Evolutionary conservation across 2,329 filamentous ascomycete species (phyloP), one percentile per base, ranked within the genome.

Genomic region (Aspergillus cejpii): DNA sequence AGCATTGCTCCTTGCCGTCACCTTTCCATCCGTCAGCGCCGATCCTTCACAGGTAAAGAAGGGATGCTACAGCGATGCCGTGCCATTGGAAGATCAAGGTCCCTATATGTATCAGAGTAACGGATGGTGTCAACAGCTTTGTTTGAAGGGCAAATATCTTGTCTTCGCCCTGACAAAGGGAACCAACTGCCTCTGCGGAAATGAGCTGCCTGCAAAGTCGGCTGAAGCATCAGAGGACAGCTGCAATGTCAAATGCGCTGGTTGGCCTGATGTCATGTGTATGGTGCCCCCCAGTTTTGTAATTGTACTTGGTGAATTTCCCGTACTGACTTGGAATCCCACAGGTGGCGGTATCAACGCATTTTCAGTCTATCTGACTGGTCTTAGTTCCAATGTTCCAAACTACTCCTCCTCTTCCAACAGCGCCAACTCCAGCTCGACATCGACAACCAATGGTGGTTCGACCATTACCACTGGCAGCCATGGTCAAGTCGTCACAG

Each of bases 161-260:
- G 84, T 88, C 6, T 79, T 83, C 57, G 87, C 75, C 24, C 68
- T 86, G 36, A 78, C 75, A 6, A 74, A 75, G 14, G 78, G 78
- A 12, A 71, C 74, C 14, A 67, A 79, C 51, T 95, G 89, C 68
- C 86, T 74, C 58, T 94, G 89, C 59, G 89, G 88, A 47, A 69
- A 80, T 51, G 66, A 74, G 47, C 75, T 90, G 38, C 89, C 89
- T 0, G 72, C 81, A 12, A 57, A 71, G 29, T 69, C 69, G 12
- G 70, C 71, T 31, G 61, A 81, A 48, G 75, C 79, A 5, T 69
- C 75, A 36, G 76, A 83, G 58, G 62, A 62, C 6, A 68, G 80
- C 12, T 95, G 89, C 69, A 73, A 78, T 59, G 75, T 74, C 21
- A 61, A 72, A 0, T 95, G 89, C 63, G 72, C 77, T 19, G 85